A percentile compares a stretch with the other conserved stretches of the same genome.
These are phyloP conservation scores for Lolium perenne DNA, from an alignment of 176 grass and related monocot species.

Conservation along the genomic window DNA sequence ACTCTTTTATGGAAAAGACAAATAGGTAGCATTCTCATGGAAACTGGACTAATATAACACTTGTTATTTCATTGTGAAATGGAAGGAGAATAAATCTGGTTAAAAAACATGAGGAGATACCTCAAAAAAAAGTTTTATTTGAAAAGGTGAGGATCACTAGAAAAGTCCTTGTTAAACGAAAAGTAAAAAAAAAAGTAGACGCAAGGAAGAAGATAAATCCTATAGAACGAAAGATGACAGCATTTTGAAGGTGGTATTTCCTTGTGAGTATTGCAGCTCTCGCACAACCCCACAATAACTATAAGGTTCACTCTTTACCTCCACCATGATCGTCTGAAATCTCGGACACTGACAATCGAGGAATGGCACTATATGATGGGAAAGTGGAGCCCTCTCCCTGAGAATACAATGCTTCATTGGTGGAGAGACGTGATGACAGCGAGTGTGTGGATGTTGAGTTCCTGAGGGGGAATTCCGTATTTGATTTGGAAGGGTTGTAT, in stretches of 20 bases:
- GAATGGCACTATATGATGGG: constrained; percentile 61
- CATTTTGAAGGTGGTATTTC: constrained; percentile 16
- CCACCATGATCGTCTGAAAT: constrained; percentile 73
- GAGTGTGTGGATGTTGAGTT: constrained; percentile 78
- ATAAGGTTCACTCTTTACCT: constrained; percentile 60
- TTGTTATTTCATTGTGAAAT: constrained; percentile 12
- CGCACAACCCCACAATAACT: constrained; percentile 7
- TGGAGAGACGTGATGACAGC: constrained; percentile 72
- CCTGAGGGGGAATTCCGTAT: constrained; percentile 59
- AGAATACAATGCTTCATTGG: constrained; percentile 58
- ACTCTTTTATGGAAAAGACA: constrained; percentile 1
- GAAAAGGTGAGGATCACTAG: constrained; percentile 14
- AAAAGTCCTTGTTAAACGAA: not conserved
- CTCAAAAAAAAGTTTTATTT: not conserved
- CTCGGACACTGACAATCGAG: constrained; percentile 84
- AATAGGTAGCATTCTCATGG: constrained; percentile 5
- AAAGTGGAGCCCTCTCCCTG: constrained; percentile 59
- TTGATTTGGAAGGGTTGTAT: constrained; percentile 81
- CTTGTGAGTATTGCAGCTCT: constrained; percentile 3
- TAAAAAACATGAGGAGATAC: not conserved
- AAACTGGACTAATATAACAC: not conserved
- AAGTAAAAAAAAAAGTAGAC: not conserved
- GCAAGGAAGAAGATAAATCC: not conserved
- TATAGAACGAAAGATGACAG: not conserved
- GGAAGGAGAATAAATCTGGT: not conserved